A percentile compares a stretch with the other conserved stretches of the same genome.
Conservation (phyloP, 768 basidiomycete genomes). For the Suillus brevipes region DNA sequence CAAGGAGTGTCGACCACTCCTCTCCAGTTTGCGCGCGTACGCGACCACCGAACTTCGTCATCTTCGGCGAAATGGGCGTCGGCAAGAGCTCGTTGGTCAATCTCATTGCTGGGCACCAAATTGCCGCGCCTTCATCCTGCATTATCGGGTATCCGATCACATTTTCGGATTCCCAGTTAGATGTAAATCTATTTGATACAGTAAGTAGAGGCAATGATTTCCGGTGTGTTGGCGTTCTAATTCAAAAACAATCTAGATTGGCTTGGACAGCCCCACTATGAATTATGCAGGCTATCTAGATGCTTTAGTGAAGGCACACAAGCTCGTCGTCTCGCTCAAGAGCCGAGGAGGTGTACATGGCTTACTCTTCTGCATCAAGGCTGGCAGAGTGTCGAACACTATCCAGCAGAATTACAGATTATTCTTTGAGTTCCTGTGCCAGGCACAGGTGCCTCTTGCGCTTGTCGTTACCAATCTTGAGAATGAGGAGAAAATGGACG, state of each 20-base stretch:
- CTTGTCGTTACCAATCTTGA: no score
- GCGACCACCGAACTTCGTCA: neutral
- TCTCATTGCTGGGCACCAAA: neutral
- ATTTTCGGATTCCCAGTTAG: no score
- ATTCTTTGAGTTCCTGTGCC: no score
- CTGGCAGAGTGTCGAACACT: constrained; percentile 28
- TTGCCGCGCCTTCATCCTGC: neutral
- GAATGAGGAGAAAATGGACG: no score
- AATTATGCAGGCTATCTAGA: constrained; percentile 23
- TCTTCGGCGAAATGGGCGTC: neutral
- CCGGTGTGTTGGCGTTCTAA: no score
- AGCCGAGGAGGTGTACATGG: constrained; percentile 38
- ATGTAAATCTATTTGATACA: no score
- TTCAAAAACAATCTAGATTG: neutral
- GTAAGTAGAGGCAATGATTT: no score
- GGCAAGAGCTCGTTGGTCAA: neutral
- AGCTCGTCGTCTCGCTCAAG: constrained; percentile 34
- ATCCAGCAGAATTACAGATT: constrained; percentile 2
- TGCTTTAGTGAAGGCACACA: constrained; percentile 30
- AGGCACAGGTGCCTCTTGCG: no score
- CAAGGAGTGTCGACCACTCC: neutral
- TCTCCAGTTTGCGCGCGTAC: neutral
- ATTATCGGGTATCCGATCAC: no score
- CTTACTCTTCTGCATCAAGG: constrained; percentile 37
- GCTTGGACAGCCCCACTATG: constrained; percentile 30